phyloP scores from a whole-genome alignment of 108 stramenopile genomes.

The Skeletonema grethae region DNA sequence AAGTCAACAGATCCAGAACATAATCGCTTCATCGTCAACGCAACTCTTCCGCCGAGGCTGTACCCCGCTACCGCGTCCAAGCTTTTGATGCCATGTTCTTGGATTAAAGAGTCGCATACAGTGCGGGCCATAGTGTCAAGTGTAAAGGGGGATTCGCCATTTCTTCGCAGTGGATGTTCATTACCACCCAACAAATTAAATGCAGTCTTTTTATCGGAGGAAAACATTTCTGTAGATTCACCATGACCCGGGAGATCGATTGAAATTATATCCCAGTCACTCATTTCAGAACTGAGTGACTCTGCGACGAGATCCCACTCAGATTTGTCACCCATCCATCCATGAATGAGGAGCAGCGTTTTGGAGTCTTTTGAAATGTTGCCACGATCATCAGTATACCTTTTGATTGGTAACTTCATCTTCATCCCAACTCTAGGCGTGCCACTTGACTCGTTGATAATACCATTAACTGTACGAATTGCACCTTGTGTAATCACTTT shows the following conservation, averaged over 20 bases:
- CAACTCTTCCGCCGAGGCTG: conserved; percentile 85
- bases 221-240: conserved; percentile 38
- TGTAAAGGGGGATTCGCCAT: conserved; percentile 31
- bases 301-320: conserved; percentile 73
- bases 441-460: conserved; percentile 4
- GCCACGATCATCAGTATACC: conserved; percentile 16
- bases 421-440: neutral
- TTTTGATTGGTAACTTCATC: conserved; percentile 39
- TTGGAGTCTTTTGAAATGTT: conserved; percentile 24
- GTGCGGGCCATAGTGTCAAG: conserved; percentile 60
- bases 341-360: conserved; percentile 79
- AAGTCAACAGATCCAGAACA: conserved; percentile 11
- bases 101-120: conserved; percentile 52
- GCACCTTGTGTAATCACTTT: conserved; percentile 50
- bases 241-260: conserved; percentile 84
- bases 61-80: conserved; percentile 81
- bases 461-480: conserved; percentile 32
- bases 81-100: conserved; percentile 50
- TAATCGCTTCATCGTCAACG: conserved; percentile 71
- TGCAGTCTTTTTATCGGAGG: conserved; percentile 33
- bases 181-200: conserved; percentile 37
- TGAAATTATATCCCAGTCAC: conserved; percentile 66
- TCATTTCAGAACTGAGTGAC: conserved; percentile 33
- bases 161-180: conserved; percentile 16
- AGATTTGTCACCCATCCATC: conserved; percentile 86